Evolutionary conservation across 208 protist genomes (phyloP), one percentile per base, ranked within the genome.

Genomic region (Wallacemonas sp.): DNA sequence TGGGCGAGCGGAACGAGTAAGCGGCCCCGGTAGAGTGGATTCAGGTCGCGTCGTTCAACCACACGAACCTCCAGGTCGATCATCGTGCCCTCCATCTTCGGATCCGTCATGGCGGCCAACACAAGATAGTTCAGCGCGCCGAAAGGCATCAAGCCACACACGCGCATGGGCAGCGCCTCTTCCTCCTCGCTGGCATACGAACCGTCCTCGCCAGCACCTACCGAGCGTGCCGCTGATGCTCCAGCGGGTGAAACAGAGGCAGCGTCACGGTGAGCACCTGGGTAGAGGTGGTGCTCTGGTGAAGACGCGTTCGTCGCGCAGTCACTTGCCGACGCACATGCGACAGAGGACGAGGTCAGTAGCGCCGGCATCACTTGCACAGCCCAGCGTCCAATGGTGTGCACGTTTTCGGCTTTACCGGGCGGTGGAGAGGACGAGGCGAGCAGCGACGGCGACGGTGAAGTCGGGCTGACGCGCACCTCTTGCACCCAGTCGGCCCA

Each of bases 401-500:
- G 63, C 41, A 53, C 68, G 9, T n/a, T n/a, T n/a, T n/a, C n/a
- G n/a, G n/a, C n/a, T n/a, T n/a, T n/a, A n/a, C n/a, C n/a, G n/a
- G 60, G 42, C 2, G 74, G 46, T 54, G 60, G 27, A 38, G 53
- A 66, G 6, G 63, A 44, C 17, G 26, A 17, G 22, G 53, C 39
- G 57, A 19, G 15, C 65, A 45, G 36, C 60, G 54, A 45, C 62
- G 60, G 2, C 48, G 55, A n/a, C 55, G 15, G 26, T 66, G 15
- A 26, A 19, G 15, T 46, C 19, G 57, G 22, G 45, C n/a, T 12
- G n/a, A 91, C 33, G n/a, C 45, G 67, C 1, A 90, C 19, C 59
- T 78, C 68, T 63, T 87, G 79, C 33, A 91, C 69, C 73, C 81
- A 86, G 44, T 91, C 72, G 0, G 79, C 84, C 85, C 87, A 93